phyloP scores from a whole-genome alignment of 176 grass and related monocot species.

The Aegilops tauschii region DNA sequence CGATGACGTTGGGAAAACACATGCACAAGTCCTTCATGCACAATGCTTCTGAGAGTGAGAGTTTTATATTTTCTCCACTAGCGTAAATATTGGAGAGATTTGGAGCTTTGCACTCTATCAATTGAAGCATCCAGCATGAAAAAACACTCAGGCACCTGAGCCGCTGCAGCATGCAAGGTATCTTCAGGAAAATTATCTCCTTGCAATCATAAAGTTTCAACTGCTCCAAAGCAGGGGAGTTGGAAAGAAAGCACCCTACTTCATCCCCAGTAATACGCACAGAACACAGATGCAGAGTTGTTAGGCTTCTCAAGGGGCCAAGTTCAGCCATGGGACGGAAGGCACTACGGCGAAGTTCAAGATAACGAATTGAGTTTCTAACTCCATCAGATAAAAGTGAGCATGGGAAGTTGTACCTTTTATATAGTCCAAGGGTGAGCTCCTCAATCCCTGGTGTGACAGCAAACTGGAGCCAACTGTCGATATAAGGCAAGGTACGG shows the following conservation, averaged over 20 bases:
- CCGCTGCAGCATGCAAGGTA: background rate
- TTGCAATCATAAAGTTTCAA: background rate
- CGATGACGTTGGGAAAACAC: background rate
- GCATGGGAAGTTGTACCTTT: slow-evolving; percentile 12
- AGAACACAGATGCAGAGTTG: background rate
- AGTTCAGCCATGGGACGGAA: too few relatives aligned
- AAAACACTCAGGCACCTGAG: background rate
- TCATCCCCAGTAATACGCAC: slow-evolving; percentile 8
- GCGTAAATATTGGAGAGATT: background rate
- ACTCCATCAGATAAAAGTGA: slow-evolving; percentile 1
- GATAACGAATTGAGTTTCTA: background rate
- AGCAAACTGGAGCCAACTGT: background rate
- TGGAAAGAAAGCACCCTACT: background rate
- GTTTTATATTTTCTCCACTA: too few relatives aligned
- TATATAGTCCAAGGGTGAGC: background rate
- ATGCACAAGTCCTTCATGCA: background rate
- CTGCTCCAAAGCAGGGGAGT: background rate
- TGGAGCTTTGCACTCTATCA: slow-evolving; percentile 4
- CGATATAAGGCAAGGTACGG: background rate
- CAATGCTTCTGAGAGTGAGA: background rate
- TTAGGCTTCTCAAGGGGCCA: background rate
- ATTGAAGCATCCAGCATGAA: background rate
- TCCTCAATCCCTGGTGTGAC: slow-evolving; percentile 16
- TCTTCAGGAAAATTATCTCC: background rate
- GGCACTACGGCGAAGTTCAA: background rate